These are phyloP conservation scores for Spencermartinsiella ligniputridi DNA, from an alignment of 1,139 yeast species.

Conservation along the genomic window DNA sequence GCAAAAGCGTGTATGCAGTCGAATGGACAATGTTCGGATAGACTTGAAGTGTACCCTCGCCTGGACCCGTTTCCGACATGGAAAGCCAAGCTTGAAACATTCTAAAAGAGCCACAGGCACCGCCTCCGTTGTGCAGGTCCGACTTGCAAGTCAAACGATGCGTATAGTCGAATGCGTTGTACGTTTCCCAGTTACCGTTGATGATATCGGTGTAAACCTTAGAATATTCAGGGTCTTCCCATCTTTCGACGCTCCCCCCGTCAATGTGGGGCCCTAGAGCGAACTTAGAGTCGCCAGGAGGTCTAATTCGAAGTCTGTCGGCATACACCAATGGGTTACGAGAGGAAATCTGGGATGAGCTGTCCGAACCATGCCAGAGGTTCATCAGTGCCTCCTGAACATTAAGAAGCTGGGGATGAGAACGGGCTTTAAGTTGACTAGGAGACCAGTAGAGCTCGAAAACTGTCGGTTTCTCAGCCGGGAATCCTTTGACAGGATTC, in stretches of 20 bases:
- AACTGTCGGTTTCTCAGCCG: slow-evolving; percentile 32
- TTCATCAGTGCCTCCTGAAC: slow-evolving; percentile 34
- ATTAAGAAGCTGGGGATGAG: slow-evolving; percentile 38
- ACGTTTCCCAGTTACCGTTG: slow-evolving; percentile 46
- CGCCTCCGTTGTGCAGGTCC: slow-evolving; percentile 39
- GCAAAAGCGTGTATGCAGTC: slow-evolving; percentile 42
- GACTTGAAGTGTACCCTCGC: slow-evolving; percentile 44
- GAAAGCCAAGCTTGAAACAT: slow-evolving; percentile 50
- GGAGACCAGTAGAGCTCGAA: slow-evolving; percentile 44
- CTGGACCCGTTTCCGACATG: slow-evolving; percentile 37
- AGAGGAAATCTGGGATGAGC: background rate
- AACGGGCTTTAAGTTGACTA: slow-evolving; percentile 41
- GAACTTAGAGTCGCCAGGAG: slow-evolving; percentile 35
- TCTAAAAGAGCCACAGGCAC: slow-evolving; percentile 38
- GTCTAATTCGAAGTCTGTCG: slow-evolving; percentile 47
- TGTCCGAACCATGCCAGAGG: slow-evolving; percentile 35
- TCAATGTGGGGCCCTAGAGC: slow-evolving; percentile 45
- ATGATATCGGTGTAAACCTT: slow-evolving; percentile 37
- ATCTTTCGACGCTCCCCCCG: slow-evolving; percentile 43
- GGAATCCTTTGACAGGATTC: slow-evolving; percentile 54
- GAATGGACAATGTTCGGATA: slow-evolving; percentile 37
- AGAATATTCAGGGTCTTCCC: slow-evolving; percentile 43
- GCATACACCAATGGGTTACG: slow-evolving; percentile 44
- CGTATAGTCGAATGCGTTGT: slow-evolving; percentile 42
- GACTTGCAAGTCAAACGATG: slow-evolving; percentile 37